Evolutionary conservation across 1,284 basidiomycete genomes (phyloP), one percentile per base, ranked within the genome.

Genomic region (Anthracocystis panici-leucophaei): DNA sequence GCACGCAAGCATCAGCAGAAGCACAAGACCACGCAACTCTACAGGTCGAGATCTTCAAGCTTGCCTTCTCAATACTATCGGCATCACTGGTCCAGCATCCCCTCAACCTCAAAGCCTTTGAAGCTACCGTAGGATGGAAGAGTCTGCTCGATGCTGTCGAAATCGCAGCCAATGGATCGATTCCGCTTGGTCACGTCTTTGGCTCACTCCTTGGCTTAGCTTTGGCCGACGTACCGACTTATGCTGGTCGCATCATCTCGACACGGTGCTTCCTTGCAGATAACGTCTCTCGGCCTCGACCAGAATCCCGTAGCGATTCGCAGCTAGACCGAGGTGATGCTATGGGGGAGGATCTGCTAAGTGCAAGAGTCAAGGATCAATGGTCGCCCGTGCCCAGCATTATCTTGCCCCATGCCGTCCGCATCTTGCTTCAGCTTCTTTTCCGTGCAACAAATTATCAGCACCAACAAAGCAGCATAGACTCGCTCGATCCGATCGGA

Each of bases 71-170:
- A 14, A 77, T 83, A 29, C 41, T 82, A 2, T 59, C 69, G 2
- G 80, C 77, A n/a, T 75, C 79, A 4, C 61, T 83, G 10, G 42
- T 65, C 1, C 61, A 69, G 38, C 79, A 81, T 51, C 65, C 68
- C 9, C 42, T 67, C 35, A 82, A 81, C 62, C 46, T 75, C 45
- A 66, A 49, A 16, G 57, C 66, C 10, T 82, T 83, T 40, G 66
- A 76, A 33, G 54, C 59, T 4, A 73, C 64, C 11, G 63, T 81
- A 9, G 81, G 81, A 3, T 83, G 82, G 82, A 67, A 69, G n/a
- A 49, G 56, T 25, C 57, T 83, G 2, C 25, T 44, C 6, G 58
- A 64, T 21, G 59, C 75, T 2, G 45, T 75, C 29, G 40, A 44
- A 35, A 65, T 82, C 5, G 70, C 69, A 2, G 59, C 62, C 25